phyloP scores from a whole-genome alignment of 768 basidiomycete species.

The Kwoniella bestiolae region DNA sequence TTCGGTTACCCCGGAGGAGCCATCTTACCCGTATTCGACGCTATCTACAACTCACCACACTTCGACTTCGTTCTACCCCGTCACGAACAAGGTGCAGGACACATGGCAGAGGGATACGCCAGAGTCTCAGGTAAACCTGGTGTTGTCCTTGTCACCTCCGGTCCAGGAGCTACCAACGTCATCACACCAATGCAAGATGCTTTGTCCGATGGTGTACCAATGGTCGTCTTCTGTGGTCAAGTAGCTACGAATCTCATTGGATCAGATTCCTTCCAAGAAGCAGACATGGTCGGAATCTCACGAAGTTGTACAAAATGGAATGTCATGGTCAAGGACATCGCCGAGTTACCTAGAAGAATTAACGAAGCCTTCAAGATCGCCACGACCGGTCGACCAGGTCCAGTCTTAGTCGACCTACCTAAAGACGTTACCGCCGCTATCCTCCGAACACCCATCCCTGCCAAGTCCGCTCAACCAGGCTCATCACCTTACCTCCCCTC shows the following conservation, averaged over 20 bases:
- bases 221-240: constrained; percentile 95
- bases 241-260: constrained; percentile 99
- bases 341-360: constrained; percentile 90
- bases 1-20: constrained; percentile 99
- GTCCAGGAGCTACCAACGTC: constrained; percentile 97
- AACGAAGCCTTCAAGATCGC: constrained; percentile 99
- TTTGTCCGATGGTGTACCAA: constrained; percentile 86
- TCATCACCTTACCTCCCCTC: constrained; percentile 61
- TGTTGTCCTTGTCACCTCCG: constrained; percentile 96
- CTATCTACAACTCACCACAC: constrained; percentile 92
- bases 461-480: constrained; percentile 84
- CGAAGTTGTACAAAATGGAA: constrained; percentile 99
- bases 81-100: constrained; percentile 97
- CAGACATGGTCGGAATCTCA: constrained; percentile 94
- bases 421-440: constrained; percentile 97
- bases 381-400: constrained; percentile 93
- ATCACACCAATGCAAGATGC: constrained; percentile 99
- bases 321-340: constrained; percentile 97
- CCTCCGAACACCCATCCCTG: constrained; percentile 79
- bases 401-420: constrained; percentile 97
- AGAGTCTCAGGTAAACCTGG: constrained; percentile 97
- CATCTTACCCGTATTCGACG: constrained; percentile 99
- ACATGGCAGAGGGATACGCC: constrained; percentile 99
- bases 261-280: constrained; percentile 99
- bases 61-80: constrained; percentile 95